Conservation (phyloP, 139 green algal genomes). For the Haematococcus lacustris region DNA sequence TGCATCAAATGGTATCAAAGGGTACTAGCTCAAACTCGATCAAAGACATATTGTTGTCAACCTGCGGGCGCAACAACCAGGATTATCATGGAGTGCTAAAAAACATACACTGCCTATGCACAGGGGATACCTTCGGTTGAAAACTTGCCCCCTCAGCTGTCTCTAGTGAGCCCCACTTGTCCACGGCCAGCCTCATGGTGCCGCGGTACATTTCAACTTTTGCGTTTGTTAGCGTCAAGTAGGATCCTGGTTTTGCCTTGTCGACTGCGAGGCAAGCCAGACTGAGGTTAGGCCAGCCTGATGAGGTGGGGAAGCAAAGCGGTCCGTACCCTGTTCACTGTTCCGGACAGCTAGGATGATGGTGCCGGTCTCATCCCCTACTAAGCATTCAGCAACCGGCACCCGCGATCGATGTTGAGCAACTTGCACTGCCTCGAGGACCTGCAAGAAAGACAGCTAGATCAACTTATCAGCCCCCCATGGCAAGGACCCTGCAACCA, state of each 20-base stretch:
- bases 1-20: too few species aligned
- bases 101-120: too few species aligned
- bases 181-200: conserved; percentile 79
- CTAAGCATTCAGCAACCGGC: neutral
- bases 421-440: neutral
- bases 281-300: neutral
- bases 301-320: too few species aligned
- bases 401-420: neutral
- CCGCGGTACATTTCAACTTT: conserved; percentile 88
- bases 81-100: neutral
- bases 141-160: conserved; percentile 39
- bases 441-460: neutral
- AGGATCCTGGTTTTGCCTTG: conserved; percentile 46
- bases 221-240: conserved; percentile 69
- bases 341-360: neutral
- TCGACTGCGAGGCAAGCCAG: conserved; percentile 58
- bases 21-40: conserved; percentile 83
- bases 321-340: neutral
- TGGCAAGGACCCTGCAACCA: neutral
- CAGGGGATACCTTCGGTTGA: conserved; percentile 50
- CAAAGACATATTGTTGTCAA: conserved; percentile 81
- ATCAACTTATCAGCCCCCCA: neutral
- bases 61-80: conserved; percentile 29
- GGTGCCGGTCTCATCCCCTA: neutral
- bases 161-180: conserved; percentile 69